Conservation (phyloP, 129 eudicot genomes). For the Arctium minus region DNA sequence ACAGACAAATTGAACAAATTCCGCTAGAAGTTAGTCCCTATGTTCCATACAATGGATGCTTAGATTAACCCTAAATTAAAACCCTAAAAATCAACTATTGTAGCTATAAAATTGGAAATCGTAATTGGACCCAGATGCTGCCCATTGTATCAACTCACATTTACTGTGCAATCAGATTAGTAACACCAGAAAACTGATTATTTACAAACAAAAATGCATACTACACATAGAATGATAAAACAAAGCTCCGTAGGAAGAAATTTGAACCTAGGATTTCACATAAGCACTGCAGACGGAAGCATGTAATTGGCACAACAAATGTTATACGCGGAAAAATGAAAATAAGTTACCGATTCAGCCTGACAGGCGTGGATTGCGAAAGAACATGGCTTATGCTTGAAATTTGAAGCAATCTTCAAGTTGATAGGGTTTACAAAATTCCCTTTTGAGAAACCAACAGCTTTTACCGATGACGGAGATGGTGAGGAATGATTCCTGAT, state of each 20-base stretch:
- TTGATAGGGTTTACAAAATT: slow-evolving; percentile 21
- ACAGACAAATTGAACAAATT: neutral
- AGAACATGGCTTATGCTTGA: neutral
- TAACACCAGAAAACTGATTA: neutral
- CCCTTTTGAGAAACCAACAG: slow-evolving; percentile 16
- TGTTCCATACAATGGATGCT: neutral
- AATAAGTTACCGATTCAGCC: slow-evolving; percentile 17
- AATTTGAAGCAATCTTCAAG: slow-evolving; percentile 14
- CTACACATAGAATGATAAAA: neutral
- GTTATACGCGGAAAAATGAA: neutral
- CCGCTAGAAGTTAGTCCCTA: neutral
- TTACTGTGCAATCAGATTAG: neutral
- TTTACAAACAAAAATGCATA: neutral
- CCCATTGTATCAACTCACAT: neutral
- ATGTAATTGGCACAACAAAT: neutral
- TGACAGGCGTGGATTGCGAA: slow-evolving; percentile 17
- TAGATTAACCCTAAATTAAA: neutral
- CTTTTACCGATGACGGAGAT: slow-evolving; percentile 3
- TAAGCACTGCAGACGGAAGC: neutral
- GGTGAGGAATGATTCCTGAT: slow-evolving; percentile 16
- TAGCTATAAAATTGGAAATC: neutral
- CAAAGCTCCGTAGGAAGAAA: neutral
- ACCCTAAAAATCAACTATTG: neutral
- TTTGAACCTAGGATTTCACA: neutral
- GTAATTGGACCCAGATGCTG: neutral